phyloP scores from a whole-genome alignment of 768 basidiomycete species.

The Chalciporus piperatus region DNA sequence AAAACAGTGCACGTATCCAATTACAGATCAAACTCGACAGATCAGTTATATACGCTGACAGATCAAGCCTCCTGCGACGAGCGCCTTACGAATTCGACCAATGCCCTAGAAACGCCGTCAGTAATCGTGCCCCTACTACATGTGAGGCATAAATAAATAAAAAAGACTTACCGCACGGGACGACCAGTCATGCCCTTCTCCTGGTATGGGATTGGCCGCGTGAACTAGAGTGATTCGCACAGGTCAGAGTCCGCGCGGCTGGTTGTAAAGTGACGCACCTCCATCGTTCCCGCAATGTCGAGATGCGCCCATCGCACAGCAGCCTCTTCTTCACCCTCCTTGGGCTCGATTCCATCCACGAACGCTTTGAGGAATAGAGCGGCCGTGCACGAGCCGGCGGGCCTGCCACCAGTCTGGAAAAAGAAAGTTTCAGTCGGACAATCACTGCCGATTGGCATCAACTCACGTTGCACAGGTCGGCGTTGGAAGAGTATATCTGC shows the following conservation, averaged over 20 bases:
- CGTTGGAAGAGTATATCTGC: constrained; percentile 75
- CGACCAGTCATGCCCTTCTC: constrained; percentile 79
- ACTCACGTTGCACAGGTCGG: constrained; percentile 67
- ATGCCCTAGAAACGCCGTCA: constrained; percentile 22
- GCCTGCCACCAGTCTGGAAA: constrained; percentile 62
- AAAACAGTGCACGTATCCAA: too few relatives aligned
- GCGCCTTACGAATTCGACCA: constrained; percentile 33
- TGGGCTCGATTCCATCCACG: constrained; percentile 68
- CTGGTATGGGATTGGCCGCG: constrained; percentile 56
- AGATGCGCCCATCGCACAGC: constrained; percentile 81
- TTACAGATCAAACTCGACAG: not conserved
- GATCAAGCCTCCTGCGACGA: constrained; percentile 19
- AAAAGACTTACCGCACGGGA: constrained; percentile 60
- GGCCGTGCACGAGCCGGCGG: constrained; percentile 75
- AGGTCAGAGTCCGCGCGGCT: too few relatives aligned
- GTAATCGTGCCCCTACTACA: not conserved
- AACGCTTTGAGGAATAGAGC: constrained; percentile 86
- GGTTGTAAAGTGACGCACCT: constrained; percentile 40
- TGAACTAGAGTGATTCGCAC: constrained; percentile 34
- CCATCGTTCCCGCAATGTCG: constrained; percentile 81
- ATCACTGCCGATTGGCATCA: not conserved
- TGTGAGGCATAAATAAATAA: not conserved
- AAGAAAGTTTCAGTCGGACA: constrained; percentile 6
- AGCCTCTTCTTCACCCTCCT: constrained; percentile 50
- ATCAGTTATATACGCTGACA: constrained; percentile 1